Evolutionary conservation across 495 filamentous ascomycete species (phyloP), one percentile per base, ranked within the genome.

Genomic region (Tetracladium marchalianum): DNA sequence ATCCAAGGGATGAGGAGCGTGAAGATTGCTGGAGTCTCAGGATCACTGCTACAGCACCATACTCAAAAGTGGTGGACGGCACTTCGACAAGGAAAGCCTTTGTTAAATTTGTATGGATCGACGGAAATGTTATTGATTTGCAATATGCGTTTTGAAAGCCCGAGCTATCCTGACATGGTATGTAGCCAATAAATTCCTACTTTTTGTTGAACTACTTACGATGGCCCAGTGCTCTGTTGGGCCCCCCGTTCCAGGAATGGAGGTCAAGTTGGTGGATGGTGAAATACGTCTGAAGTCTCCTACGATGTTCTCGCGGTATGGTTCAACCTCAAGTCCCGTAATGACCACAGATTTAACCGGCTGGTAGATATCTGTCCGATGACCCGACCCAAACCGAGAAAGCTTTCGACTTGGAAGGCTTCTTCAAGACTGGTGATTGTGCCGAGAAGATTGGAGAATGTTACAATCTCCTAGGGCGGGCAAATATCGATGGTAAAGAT

Each of bases 31-130:
- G 46, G 46, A 22, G 19, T 22, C n/a, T 36, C 46, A 4, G 46
- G 46, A 18, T 49, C 46, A 16, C 39, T 49, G 5, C 46, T 49
- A 31, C 18, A 27, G 16, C 39, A 39, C 36, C 39, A 42, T 34
- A 27, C 46, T n/a, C 46, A 49, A 15, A 47, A 47, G 45, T 41
- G 45, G 34, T 47, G 45, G 45, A 47, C 45, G 2, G 45, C 40
- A 13, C 31, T 47, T 6, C 45, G 45, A 24, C 27, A 36, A 15
- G 45, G 45, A 35, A 47, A 47, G 27, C 45, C 45, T 33, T 24
- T 47, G 24, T 24, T 47, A 19, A 47, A 47, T 27, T 47, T 47
- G 27, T 47, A 41, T 10, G 45, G 45, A 24, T 47, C 45, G 6
- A 47, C 45, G n/a, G 45, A 47, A 36, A 27, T 47, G 9, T 33